phyloP scores from a whole-genome alignment of 371 early-diverging fungal genomes.

The Mortierella sp. region DNA sequence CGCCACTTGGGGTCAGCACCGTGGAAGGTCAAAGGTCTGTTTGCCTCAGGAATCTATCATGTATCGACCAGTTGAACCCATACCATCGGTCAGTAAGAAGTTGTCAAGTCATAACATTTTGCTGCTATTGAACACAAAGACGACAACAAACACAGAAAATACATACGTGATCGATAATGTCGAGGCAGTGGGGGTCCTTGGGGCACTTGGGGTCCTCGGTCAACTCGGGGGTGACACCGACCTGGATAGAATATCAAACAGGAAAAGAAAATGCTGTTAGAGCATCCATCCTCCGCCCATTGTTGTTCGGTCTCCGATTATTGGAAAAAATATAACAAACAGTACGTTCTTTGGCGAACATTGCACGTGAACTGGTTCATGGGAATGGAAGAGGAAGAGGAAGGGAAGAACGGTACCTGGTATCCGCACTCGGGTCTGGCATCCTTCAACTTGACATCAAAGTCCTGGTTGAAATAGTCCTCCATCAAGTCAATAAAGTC shows the following conservation, averaged over 20 bases:
- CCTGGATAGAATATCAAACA: constrained; percentile 24
- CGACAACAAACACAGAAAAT: neutral
- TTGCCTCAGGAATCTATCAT: constrained; percentile 56
- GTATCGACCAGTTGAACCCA: neutral
- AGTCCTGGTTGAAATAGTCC: constrained; percentile 74
- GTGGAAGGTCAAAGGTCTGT: constrained; percentile 56
- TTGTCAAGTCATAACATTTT: neutral
- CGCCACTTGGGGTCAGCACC: constrained; percentile 83
- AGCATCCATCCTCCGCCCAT: constrained; percentile 1
- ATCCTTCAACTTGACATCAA: constrained; percentile 70
- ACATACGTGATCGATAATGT: constrained; percentile 62
- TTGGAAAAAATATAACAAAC: neutral
- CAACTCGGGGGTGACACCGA: constrained; percentile 78
- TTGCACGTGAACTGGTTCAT: constrained; percentile 8
- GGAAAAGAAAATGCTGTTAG: constrained; percentile 6
- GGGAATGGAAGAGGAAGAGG: neutral
- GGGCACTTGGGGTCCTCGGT: constrained; percentile 77
- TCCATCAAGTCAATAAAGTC: constrained; percentile 76
- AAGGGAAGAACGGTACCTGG: constrained; percentile 38
- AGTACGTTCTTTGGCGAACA: neutral
- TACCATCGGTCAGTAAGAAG: neutral
- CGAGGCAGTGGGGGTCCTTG: constrained; percentile 68
- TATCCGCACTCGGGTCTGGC: constrained; percentile 69
- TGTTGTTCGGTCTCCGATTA: constrained; percentile 5
- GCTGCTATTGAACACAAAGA: neutral